phyloP scores from a whole-genome alignment of 164 flowering plant species.

The Euptelea pleiosperma region DNA sequence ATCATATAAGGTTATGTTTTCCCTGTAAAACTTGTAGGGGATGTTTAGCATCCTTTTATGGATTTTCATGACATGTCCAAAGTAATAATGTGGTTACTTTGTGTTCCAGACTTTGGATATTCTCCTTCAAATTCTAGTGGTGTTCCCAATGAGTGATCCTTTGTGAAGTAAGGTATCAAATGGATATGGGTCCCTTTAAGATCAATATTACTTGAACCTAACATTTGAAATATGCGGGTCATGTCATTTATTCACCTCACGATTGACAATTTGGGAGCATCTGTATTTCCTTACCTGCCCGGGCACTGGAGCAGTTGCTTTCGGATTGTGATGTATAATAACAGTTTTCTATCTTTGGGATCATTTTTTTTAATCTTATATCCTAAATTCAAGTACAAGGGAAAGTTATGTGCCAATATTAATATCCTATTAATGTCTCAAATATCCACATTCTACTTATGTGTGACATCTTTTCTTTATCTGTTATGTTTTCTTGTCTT shows the following conservation, averaged over 20 bases:
- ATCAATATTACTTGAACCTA: slow-evolving; percentile 15
- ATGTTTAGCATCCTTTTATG: background rate
- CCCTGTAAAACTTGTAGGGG: background rate
- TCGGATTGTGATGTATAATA: slow-evolving; percentile 73
- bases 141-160: slow-evolving; percentile 73
- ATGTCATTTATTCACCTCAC: slow-evolving; percentile 93
- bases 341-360: background rate
- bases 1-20: background rate
- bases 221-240: slow-evolving; percentile 44
- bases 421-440: too few relatives aligned
- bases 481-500: too few relatives aligned
- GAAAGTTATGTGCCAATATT: background rate
- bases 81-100: slow-evolving; percentile 6
- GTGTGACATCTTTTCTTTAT: too few relatives aligned
- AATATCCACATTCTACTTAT: too few relatives aligned
- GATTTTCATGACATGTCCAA: background rate
- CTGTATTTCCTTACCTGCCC: slow-evolving; percentile 89
- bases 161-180: slow-evolving; percentile 71
- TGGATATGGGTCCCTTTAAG: background rate
- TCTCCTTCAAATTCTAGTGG: slow-evolving; percentile 83
- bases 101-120: slow-evolving; percentile 80
- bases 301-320: slow-evolving; percentile 86
- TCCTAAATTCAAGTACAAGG: background rate
- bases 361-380: too few relatives aligned
- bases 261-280: slow-evolving; percentile 90